phyloP scores from a whole-genome alignment of 2,329 filamentous ascomycete genomes.

The Parastagonospora avenae region DNA sequence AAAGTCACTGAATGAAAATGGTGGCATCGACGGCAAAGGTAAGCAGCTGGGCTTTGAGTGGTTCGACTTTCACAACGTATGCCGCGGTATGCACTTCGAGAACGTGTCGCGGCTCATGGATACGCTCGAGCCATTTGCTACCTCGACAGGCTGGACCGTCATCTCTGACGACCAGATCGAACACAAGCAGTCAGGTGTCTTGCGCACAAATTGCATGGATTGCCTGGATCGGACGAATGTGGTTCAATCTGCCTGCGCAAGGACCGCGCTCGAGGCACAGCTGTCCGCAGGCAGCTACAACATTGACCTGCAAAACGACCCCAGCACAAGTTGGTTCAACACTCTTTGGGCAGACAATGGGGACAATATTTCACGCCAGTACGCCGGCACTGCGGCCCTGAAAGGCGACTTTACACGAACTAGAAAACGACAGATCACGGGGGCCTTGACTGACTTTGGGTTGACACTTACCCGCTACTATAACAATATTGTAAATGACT shows the following conservation, averaged over 20 bases:
- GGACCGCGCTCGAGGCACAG: constrained; percentile 79
- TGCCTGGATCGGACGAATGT: constrained; percentile 96
- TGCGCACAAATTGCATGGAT: constrained; percentile 99
- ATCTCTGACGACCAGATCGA: constrained; percentile 51
- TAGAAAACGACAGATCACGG: constrained; percentile 85
- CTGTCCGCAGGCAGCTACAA: constrained; percentile 76
- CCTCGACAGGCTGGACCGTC: constrained; percentile 73
- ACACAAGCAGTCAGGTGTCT: constrained; percentile 69
- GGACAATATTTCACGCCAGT: constrained; percentile 93
- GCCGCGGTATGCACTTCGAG: constrained; percentile 96
- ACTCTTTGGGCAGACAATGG: constrained; percentile 97
- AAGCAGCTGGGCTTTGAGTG: constrained; percentile 76
- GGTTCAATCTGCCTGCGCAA: constrained; percentile 88
- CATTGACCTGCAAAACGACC: constrained; percentile 75
- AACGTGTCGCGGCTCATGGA: constrained; percentile 84
- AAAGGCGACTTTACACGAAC: constrained; percentile 97
- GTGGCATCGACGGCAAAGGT: constrained; percentile 55
- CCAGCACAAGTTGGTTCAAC: constrained; percentile 91
- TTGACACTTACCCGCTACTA: constrained; percentile 81
- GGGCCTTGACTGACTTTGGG: constrained; percentile 88
- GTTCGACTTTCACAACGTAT: constrained; percentile 96
- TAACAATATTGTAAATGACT: constrained; percentile 94
- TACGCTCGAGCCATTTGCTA: constrained; percentile 69
- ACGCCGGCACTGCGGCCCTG: constrained; percentile 91
- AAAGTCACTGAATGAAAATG: constrained; percentile 66